These are phyloP conservation scores for Lachnellula cervina DNA, from an alignment of 2,329 filamentous ascomycete genomes.

Conservation along the genomic window DNA sequence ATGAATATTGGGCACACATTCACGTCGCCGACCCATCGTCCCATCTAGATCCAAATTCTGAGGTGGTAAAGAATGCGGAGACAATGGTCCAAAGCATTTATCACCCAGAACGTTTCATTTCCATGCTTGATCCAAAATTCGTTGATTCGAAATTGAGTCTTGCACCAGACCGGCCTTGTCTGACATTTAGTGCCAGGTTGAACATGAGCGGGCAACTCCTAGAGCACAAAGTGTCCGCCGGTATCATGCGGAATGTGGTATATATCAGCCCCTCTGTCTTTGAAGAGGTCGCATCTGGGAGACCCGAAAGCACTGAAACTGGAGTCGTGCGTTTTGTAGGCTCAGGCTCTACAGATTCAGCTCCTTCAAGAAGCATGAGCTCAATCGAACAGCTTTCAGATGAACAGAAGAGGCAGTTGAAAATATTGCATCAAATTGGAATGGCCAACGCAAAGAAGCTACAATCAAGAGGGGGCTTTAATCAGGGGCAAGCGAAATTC, in stretches of 20 bases:
- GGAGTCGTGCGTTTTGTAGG: slow-evolving; percentile 12
- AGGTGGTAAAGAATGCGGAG: slow-evolving; percentile 56
- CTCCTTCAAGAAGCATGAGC: slow-evolving; percentile 40
- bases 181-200: slow-evolving; percentile 60
- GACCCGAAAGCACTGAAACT: background rate
- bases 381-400: slow-evolving; percentile 37
- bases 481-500: background rate
- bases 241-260: slow-evolving; percentile 48
- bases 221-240: slow-evolving; percentile 50
- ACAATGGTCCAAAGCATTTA: slow-evolving; percentile 57
- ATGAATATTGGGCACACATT: slow-evolving; percentile 69
- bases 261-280: slow-evolving; percentile 52
- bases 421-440: slow-evolving; percentile 44
- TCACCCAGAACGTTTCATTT: slow-evolving; percentile 50
- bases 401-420: slow-evolving; percentile 42
- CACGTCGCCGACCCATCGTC: slow-evolving; percentile 78
- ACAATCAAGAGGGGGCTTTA: slow-evolving; percentile 10
- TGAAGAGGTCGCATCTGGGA: slow-evolving; percentile 29
- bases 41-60: slow-evolving; percentile 54
- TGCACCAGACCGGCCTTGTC: slow-evolving; percentile 43
- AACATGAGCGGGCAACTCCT: slow-evolving; percentile 49
- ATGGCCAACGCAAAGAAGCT: slow-evolving; percentile 30
- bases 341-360: slow-evolving; percentile 1
- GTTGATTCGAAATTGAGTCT: slow-evolving; percentile 52
- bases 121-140: slow-evolving; percentile 52